These are phyloP conservation scores for Colletotrichum australisinense DNA, from an alignment of 2,329 filamentous ascomycete genomes.

Conservation along the genomic window DNA sequence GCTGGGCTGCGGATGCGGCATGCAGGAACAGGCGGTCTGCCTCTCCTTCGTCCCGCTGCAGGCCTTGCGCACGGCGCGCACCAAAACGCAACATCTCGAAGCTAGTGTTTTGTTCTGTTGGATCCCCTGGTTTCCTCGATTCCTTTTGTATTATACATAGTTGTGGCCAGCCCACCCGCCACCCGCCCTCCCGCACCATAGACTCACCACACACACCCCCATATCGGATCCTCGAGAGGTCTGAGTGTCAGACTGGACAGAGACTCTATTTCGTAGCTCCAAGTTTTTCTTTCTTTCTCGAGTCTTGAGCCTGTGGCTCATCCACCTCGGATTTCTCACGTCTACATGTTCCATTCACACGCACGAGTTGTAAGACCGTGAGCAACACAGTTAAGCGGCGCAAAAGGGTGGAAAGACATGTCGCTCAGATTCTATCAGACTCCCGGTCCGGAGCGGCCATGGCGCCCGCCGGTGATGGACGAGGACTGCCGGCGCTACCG, in stretches of 20 bases:
- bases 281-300: background rate
- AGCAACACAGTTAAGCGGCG: background rate
- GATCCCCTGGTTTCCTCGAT: constrained; percentile 17
- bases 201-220: background rate
- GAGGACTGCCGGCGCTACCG: constrained; percentile 37
- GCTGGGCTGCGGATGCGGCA: constrained; percentile 12
- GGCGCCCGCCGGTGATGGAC: constrained; percentile 34
- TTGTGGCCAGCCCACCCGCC: background rate
- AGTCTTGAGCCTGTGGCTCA: background rate
- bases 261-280: background rate
- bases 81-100: constrained; percentile 6
- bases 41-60: constrained; percentile 15
- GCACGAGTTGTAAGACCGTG: background rate
- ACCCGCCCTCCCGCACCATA: background rate
- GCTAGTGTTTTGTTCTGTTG: constrained; percentile 27
- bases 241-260: background rate
- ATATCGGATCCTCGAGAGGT: background rate
- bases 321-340: background rate
- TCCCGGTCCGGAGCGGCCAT: constrained; percentile 32
- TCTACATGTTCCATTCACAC: background rate
- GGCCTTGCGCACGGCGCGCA: constrained; percentile 21
- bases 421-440: constrained; percentile 36
- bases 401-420: constrained; percentile 20
- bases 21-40: background rate
- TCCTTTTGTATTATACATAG: constrained; percentile 19